Base-by-base conservation (phyloP, 768 basidiomycete genomes). In the Cystobasidium tubakii region DNA sequence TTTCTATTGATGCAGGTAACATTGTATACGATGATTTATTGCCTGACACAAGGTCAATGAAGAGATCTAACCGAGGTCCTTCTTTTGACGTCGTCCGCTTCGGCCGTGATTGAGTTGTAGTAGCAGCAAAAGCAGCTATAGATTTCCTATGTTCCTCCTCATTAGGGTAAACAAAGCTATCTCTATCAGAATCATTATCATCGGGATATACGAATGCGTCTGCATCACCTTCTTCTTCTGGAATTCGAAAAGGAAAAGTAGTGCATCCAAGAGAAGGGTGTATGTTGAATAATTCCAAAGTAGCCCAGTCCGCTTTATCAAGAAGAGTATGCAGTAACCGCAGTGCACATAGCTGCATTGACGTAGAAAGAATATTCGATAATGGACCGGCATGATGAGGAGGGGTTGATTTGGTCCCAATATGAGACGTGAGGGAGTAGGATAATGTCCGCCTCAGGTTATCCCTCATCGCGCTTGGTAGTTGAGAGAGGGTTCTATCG, bases 311-410 rank as follows among this genome's bases (percentile, higher is more conserved):
- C 79, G 91, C 89, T 33, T 86, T 84, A 44, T 85, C 79, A 10
- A 95, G 84, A 79, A 95, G 84, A 0, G 90, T 88, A 75, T 88
- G 87, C 4, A 95, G 82, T 10, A 98, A 84, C 77, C 91, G 89
- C 65, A 96, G 83, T 1, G 92, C 90, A 12, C 91, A 87, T 0
- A 89, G 88, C 0, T 86, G 85, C 0, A 91, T 87, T 0, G 86
- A 81, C 73, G 87, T 86, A 12, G 85, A 50, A n/a, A 50, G 46
- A 15, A 6, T 86, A 66, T 83, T 83, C 4, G 57, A 62, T 12
- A 62, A 23, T 23, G 31, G 57, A 15, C 34, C 57, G 9, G 34
- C 27, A 78, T 98, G 95, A 80, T 91, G 92, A 46, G 97, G 84
- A 3, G 91, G 94, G 83, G 92, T 97, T 21, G 92, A 87, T 15